Evolutionary conservation across 352 stramenopile species (phyloP), one percentile per base, ranked within the genome.

Genomic region (Pythium rhizo-oryzae): DNA sequence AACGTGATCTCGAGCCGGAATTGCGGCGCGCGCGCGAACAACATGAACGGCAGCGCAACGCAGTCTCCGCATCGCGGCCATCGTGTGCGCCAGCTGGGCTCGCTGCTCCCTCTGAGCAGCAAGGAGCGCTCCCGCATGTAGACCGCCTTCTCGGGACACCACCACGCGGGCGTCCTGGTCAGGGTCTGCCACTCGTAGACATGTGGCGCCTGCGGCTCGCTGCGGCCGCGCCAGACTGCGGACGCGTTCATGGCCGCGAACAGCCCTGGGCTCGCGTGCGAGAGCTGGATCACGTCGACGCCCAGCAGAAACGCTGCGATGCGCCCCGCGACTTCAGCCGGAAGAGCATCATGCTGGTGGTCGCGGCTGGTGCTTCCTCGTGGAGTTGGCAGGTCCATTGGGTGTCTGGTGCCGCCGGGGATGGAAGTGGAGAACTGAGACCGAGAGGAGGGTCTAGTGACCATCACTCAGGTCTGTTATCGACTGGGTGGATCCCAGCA

Each of bases 281-380:
- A 16, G n/a, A 35, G 50, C 21, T 60, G 30, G n/a, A 60, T 35
- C 19, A 60, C 37, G 19, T 60, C 54, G 33, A 60, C 37, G n/a
- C 54, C 54, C 16, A 60, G 41, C 15, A 60, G 54, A 9, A 60
- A 60, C 9, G 54, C 47, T 13, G 54, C 54, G 12, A 50, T 49
- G 19, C 37, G 19, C 11, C 2, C 4, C 19, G 50, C 33, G 19
- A 60, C 35, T n/a, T 57, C 50, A 8, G 25, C 3, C 1, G 50
- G 50, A 1, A 39, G 18, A 1, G 1, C 49, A 24, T 47, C 41
- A 15, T 16, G 15, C 37, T 18, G 37, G 37, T 9, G 11, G 37
- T n/a, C n/a, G n/a, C n/a, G n/a, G n/a, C n/a, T n/a, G n/a, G n/a
- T n/a, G n/a, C n/a, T n/a, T n/a, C n/a, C n/a, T n/a, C n/a, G n/a